These are phyloP conservation scores for Paramyrothecium roridum DNA, from an alignment of 2,329 filamentous ascomycete species.

Conservation along the genomic window DNA sequence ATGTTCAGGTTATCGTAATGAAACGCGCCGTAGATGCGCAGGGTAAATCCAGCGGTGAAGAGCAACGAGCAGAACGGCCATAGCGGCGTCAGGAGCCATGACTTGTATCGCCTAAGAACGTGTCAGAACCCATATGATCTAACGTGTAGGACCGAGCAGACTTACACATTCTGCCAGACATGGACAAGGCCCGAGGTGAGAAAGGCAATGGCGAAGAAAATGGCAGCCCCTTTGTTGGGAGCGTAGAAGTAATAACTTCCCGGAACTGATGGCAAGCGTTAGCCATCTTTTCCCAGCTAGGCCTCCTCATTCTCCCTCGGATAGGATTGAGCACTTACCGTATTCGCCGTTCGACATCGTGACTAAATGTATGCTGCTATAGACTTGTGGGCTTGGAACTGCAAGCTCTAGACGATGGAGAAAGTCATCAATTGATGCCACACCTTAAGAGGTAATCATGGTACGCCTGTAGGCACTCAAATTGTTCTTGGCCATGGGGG, in stretches of 20 bases:
- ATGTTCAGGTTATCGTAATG: conserved; percentile 25
- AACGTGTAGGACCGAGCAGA: conserved; percentile 7
- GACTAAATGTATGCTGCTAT: neutral
- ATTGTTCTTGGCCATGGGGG: too few relatives aligned
- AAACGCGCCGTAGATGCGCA: conserved; percentile 30
- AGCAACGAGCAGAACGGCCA: conserved; percentile 52
- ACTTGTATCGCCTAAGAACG: conserved; percentile 43
- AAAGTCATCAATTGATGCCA: too few relatives aligned
- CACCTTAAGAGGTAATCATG: too few relatives aligned
- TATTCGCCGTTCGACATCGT: conserved; percentile 26
- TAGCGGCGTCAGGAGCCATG: conserved; percentile 52
- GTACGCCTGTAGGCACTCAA: too few relatives aligned
- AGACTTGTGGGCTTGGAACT: too few relatives aligned
- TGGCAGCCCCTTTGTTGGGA: conserved; percentile 43
- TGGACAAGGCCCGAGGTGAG: conserved; percentile 32
- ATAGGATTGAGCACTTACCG: conserved; percentile 13
- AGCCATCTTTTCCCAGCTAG: neutral
- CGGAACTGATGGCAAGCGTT: conserved; percentile 5
- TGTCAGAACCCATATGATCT: neutral
- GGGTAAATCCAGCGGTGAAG: conserved; percentile 53
- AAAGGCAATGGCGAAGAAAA: conserved; percentile 44
- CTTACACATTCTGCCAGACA: conserved; percentile 44
- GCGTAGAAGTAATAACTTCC: conserved; percentile 44
- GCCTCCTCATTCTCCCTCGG: neutral
- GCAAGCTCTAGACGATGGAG: too few relatives aligned